Conservation (phyloP, 2,329 filamentous ascomycete genomes). For the Pestalotiopsis sp. region DNA sequence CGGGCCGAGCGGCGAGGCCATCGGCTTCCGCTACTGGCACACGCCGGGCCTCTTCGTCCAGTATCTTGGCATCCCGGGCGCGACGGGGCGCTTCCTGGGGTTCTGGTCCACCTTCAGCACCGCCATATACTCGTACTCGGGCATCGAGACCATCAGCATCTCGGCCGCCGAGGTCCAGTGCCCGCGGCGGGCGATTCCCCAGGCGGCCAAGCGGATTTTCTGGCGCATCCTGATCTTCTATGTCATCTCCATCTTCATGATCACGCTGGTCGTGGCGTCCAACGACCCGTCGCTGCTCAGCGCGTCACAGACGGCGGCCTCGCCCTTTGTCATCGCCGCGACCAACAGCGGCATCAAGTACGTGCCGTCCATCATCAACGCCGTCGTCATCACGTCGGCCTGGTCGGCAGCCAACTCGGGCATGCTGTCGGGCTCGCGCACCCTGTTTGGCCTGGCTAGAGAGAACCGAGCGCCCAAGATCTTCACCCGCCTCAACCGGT, state of each 20-base stretch:
- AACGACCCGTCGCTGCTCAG: slow-evolving; percentile 26
- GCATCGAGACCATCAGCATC: slow-evolving; percentile 41
- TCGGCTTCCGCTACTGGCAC: slow-evolving; percentile 55
- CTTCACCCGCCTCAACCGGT: slow-evolving; percentile 48
- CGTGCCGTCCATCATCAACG: slow-evolving; percentile 41
- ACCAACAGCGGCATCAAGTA: slow-evolving; percentile 43
- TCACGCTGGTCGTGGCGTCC: slow-evolving; percentile 13
- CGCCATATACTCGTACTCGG: slow-evolving; percentile 29
- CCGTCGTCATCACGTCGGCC: slow-evolving; percentile 40
- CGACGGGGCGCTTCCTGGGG: slow-evolving; percentile 36
- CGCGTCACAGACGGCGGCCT: slow-evolving; percentile 38
- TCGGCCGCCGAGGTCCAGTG: slow-evolving; percentile 40
- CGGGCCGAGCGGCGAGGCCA: slow-evolving; percentile 50
- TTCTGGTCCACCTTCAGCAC: slow-evolving; percentile 37
- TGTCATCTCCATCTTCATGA: slow-evolving; percentile 16
- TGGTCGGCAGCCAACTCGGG: slow-evolving; percentile 47
- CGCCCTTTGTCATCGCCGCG: slow-evolving; percentile 57
- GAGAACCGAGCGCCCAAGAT: slow-evolving; percentile 50
- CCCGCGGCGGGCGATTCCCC: slow-evolving; percentile 40
- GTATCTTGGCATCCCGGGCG: slow-evolving; percentile 38
- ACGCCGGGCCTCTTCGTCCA: slow-evolving; percentile 50
- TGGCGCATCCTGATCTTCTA: slow-evolving; percentile 18
- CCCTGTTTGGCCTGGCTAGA: slow-evolving; percentile 50
- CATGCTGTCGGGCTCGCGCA: slow-evolving; percentile 49
- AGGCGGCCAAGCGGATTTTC: slow-evolving; percentile 25